Evolutionary conservation across 2,329 filamentous ascomycete species (phyloP).

Genomic region (Microsporum audouinii): DNA sequence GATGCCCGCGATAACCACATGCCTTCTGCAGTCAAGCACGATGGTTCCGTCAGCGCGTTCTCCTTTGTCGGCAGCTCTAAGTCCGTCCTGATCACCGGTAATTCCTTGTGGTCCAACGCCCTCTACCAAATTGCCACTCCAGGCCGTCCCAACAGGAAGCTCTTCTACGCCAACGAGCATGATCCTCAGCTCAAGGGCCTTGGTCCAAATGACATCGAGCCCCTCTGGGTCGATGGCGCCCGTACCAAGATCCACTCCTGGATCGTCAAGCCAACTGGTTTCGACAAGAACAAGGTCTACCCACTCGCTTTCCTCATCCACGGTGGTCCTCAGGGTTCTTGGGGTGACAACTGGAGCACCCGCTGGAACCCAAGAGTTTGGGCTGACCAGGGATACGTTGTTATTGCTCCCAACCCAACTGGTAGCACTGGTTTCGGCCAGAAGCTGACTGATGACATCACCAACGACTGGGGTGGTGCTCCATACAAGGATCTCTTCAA

Average conservation of each 20-base stretch:
- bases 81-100: slow-evolving; percentile 25
- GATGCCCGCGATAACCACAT: slow-evolving; percentile 23
- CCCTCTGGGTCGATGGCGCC: slow-evolving; percentile 30
- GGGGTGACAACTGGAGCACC: slow-evolving; percentile 65
- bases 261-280: slow-evolving; percentile 41
- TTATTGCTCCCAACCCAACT: slow-evolving; percentile 70
- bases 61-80: slow-evolving; percentile 22
- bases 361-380: slow-evolving; percentile 80
- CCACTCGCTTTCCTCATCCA: slow-evolving; percentile 72
- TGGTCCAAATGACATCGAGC: slow-evolving; percentile 25
- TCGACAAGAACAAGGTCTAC: slow-evolving; percentile 60
- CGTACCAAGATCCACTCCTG: slow-evolving; percentile 32
- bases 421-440: slow-evolving; percentile 76
- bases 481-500: slow-evolving; percentile 75
- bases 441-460: slow-evolving; percentile 63
- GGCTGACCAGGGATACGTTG: slow-evolving; percentile 78
- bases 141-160: slow-evolving; percentile 18
- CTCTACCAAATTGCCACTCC: slow-evolving; percentile 26
- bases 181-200: slow-evolving; percentile 29
- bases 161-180: slow-evolving; percentile 30
- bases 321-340: slow-evolving; percentile 69
- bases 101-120: slow-evolving; percentile 28
- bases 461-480: slow-evolving; percentile 68
- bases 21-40: slow-evolving; percentile 29
- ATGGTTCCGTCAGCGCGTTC: slow-evolving; percentile 23